phyloP scores from a whole-genome alignment of 148 eudicot species.

The Rhododendron williamsianum region DNA sequence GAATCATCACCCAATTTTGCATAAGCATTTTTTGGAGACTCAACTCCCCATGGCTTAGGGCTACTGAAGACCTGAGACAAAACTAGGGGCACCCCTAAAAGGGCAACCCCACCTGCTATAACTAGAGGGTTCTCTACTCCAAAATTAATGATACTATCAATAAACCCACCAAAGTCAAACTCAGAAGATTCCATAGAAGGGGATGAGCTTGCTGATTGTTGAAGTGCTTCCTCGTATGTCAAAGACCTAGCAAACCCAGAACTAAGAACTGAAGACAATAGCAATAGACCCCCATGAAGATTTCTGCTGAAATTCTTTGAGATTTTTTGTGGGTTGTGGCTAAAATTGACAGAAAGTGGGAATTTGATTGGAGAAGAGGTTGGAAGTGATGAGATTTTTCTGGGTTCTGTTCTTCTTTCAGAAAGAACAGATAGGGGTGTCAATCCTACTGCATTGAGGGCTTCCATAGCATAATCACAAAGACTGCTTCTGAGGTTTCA shows the following conservation, averaged over 20 bases:
- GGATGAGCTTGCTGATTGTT: slow-evolving; percentile 37
- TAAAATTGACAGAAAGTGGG: slow-evolving; percentile 20
- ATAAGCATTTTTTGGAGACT: slow-evolving; percentile 71
- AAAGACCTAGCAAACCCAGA: slow-evolving; percentile 57
- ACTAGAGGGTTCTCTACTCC: slow-evolving; percentile 57
- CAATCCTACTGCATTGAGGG: slow-evolving; percentile 65
- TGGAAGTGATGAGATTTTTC: slow-evolving; percentile 31
- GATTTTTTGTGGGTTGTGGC: slow-evolving; percentile 28
- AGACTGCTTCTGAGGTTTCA: slow-evolving; percentile 8
- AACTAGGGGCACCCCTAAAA: slow-evolving; percentile 62
- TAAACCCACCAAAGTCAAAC: slow-evolving; percentile 50
- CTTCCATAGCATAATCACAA: slow-evolving; percentile 55
- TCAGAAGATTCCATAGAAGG: slow-evolving; percentile 34
- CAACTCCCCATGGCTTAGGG: slow-evolving; percentile 69
- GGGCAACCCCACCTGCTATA: slow-evolving; percentile 60
- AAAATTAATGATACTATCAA: slow-evolving; percentile 44
- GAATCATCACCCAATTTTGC: slow-evolving; percentile 70
- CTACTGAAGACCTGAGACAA: slow-evolving; percentile 60
- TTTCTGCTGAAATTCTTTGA: slow-evolving; percentile 27
- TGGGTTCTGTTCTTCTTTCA: slow-evolving; percentile 61
- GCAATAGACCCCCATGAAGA: slow-evolving; percentile 42
- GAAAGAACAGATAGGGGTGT: slow-evolving; percentile 67
- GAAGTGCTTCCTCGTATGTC: slow-evolving; percentile 82
- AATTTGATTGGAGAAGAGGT: slow-evolving; percentile 29
- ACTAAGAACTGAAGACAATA: slow-evolving; percentile 52